Base-by-base conservation (phyloP, 495 filamentous ascomycete species). In the Penicillium tannophilum region DNA sequence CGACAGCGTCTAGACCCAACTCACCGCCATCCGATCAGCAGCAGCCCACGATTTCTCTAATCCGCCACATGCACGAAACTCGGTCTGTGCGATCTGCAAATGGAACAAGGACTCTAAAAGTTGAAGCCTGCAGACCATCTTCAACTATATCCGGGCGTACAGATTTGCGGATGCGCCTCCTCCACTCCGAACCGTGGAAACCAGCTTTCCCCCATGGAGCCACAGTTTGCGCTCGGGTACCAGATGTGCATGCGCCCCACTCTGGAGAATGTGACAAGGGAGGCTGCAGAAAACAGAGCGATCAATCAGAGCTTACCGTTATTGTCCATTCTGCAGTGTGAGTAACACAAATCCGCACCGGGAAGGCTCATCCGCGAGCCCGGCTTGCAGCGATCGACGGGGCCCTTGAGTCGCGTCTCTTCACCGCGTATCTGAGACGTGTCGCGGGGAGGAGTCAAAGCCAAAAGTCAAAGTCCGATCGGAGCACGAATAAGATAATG, bases 331-430 rank as follows among this genome's bases (percentile, higher is more conserved):
- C 2, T 50, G 50, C 63, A 63, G 57, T 53, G 36, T 63, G 64
- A 60, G 63, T 63, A 63, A 64, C 64, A 52, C 58, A 61, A 58
- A 41, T 10, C 28, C 33, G 35, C 47, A n/a, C 41, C 19, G 46
- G 47, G 63, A 56, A 45, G 39, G 23, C 23, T 35, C 46, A 42
- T 63, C 63, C 60, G 63, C 58, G 17, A 12, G 11, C 54, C 52
- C 46, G 47, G 51, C 43, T 23, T 45, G 62, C 54, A 58, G 52
- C 48, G 60, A 66, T 58, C 55, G 41, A 36, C 62, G 23, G 26
- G 39, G 43, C 3, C 46, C 33, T 28, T 48, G 44, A 24, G 42
- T 43, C 41, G 42, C 42, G 26, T 39, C 42, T 44, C 57, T 14
- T 60, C 44, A 47, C 44, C 20, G 42, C n/a, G 44, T 47, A 47